These are phyloP conservation scores for Clohesyomyces aquaticus DNA, from an alignment of 495 filamentous ascomycete species.

Conservation along the genomic window DNA sequence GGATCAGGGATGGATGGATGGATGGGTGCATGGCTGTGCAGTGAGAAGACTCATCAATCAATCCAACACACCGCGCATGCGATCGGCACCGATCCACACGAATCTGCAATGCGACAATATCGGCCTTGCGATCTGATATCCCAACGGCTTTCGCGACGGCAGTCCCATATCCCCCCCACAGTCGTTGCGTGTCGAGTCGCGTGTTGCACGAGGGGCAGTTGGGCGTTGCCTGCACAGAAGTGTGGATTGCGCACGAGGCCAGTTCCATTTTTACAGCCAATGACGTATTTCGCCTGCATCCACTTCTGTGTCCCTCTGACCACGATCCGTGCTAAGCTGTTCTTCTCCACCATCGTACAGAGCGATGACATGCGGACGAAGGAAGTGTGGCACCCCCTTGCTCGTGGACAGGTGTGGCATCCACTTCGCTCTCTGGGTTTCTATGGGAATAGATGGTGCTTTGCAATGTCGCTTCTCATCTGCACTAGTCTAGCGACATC, in stretches of 20 bases:
- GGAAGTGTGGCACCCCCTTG: too few species aligned
- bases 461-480: neutral
- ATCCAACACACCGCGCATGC: conserved; percentile 3
- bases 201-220: too few species aligned
- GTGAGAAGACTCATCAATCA: conserved; percentile 22
- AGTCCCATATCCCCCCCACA: too few species aligned
- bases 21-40: too few species aligned
- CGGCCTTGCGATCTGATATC: conserved; percentile 7
- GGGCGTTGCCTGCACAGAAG: too few species aligned
- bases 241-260: conserved; percentile 11
- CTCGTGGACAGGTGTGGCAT: too few species aligned
- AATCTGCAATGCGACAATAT: neutral
- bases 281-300: conserved; percentile 27
- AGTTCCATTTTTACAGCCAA: conserved; percentile 15
- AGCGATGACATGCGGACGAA: too few species aligned
- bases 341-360: too few species aligned
- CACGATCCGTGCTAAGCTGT: too few species aligned
- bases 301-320: conserved; percentile 12
- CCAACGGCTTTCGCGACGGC: neutral
- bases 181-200: too few species aligned
- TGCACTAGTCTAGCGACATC: conserved; percentile 28
- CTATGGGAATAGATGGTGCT: neutral
- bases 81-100: conserved; percentile 13
- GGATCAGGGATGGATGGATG: too few species aligned
- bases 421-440: too few species aligned